Base-by-base conservation (phyloP, 1,139 yeast species). In the Protomyces pachydermus region DNA sequence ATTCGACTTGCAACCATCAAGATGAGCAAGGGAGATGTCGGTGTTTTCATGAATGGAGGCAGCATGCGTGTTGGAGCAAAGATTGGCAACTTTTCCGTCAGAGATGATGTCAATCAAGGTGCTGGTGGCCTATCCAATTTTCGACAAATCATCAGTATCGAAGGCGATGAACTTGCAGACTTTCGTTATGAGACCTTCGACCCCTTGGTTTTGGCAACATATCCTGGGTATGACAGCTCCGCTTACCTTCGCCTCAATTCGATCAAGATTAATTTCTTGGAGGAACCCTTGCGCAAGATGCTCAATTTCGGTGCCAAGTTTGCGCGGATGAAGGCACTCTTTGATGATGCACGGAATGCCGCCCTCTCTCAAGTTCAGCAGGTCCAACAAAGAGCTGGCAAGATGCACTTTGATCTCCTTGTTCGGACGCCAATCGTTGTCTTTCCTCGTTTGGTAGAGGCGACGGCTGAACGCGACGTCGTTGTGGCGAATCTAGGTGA, bases 261-360 rank as follows among this genome's bases (percentile, higher is more conserved):
- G 0, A 77, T 90, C 69, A 82, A 82, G 60, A 75, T 91, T 5
- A 88, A 86, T 72, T 88, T 91, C 72, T 84, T 90, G 25, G 97
- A 91, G 71, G 87, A 85, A 67, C 88, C 98, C 0, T 80, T 90
- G 69, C 80, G 85, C 53, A 82, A 86, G 68, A 82, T 93, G 10
- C 73, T 87, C 52, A 80, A 82, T 38, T 91, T 85, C 71, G 77
- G 90, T 70, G 83, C 83, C 69, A 88, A 88, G 70, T 88, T 95
- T 72, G 87, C 85, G 67, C 82, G 82, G 70, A 90, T 93, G 97
- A 93, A 93, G 74, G 84, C 84, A 1, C 80, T 91, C 16, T 93
- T 87, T 73, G 98, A 93, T 71, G 79, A 83, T 18, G 96, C 98
- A 0, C 81, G 98, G 67, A 90, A 87, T 70, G 89, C 91, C 12